Evolutionary conservation across 2,329 filamentous ascomycete genomes (phyloP).

Genomic region (Cladosporium austrohemisphaericum): DNA sequence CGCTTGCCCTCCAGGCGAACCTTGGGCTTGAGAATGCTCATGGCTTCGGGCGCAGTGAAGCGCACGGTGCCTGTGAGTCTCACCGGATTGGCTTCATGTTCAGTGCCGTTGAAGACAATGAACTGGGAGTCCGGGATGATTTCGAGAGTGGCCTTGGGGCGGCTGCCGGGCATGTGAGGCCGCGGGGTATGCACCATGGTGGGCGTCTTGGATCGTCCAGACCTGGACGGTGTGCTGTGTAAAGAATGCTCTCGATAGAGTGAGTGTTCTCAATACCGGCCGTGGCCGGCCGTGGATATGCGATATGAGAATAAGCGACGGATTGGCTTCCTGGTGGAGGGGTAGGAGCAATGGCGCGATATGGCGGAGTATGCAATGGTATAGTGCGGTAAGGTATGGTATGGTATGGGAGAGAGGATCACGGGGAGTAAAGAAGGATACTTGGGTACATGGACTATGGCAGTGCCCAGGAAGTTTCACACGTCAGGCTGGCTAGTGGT

Average conservation of each 20-base stretch:
- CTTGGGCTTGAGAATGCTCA: constrained; percentile 46
- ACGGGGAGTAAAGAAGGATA: background rate
- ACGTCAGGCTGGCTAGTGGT: background rate
- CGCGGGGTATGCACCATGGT: constrained; percentile 31
- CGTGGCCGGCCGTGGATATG: background rate
- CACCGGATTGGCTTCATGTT: constrained; percentile 43
- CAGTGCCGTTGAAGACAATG: constrained; percentile 48
- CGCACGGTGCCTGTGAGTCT: constrained; percentile 46
- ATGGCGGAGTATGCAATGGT: background rate
- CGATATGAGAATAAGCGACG: background rate
- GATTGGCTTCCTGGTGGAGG: background rate
- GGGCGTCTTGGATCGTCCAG: constrained; percentile 17
- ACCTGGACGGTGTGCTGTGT: background rate
- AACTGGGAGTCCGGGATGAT: constrained; percentile 47
- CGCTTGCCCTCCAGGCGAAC: constrained; percentile 46
- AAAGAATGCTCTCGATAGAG: background rate
- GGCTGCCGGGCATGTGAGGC: constrained; percentile 17
- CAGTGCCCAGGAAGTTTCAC: constrained; percentile 5
- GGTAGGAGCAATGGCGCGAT: background rate
- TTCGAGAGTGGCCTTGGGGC: constrained; percentile 32
- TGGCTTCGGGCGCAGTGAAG: constrained; percentile 45
- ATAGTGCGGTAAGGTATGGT: background rate
- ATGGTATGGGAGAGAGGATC: background rate
- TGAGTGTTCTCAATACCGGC: constrained; percentile 6
- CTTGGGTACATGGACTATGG: constrained; percentile 5